A percentile compares a stretch with the other conserved stretches of the same genome.
phyloP scores from a whole-genome alignment of 345 rosid genomes.

The Pseudoturritis turrita region DNA sequence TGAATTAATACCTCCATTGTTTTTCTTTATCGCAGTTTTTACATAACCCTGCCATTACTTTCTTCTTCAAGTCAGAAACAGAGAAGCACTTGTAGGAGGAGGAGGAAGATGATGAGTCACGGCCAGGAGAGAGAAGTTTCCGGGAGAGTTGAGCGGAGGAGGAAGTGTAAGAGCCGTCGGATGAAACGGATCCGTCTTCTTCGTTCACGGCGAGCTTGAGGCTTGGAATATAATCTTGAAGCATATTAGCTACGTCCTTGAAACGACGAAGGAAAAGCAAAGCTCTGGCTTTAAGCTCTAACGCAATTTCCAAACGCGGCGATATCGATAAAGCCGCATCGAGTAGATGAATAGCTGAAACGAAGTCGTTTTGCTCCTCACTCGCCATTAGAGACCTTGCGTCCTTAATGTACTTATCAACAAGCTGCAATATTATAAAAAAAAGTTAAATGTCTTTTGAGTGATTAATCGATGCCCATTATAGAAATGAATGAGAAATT shows the following conservation, averaged over 20 bases:
- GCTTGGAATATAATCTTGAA: conserved; percentile 81
- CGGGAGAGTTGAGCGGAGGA: conserved; percentile 19
- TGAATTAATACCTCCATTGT: conserved; percentile 77
- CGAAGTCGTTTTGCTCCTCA: conserved; percentile 50
- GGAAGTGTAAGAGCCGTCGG: conserved; percentile 35
- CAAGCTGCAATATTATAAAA: conserved; percentile 34
- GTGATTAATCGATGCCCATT: background rate
- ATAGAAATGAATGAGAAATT: background rate
- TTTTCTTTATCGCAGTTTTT: conserved; percentile 64
- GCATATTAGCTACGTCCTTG: conserved; percentile 76
- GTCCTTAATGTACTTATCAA: conserved; percentile 61
- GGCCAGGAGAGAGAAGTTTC: conserved; percentile 47
- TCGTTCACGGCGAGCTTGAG: conserved; percentile 45
- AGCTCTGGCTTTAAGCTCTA: conserved; percentile 80
- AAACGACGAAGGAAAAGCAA: conserved; percentile 59
- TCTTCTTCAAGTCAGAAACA: conserved; percentile 76
- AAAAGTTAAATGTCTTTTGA: background rate
- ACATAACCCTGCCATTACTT: conserved; percentile 69
- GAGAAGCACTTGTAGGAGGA: conserved; percentile 74
- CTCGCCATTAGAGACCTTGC: conserved; percentile 56
- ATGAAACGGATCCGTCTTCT: conserved; percentile 49
- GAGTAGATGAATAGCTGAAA: conserved; percentile 54
- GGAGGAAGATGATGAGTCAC: conserved; percentile 6
- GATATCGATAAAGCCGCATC: conserved; percentile 67
- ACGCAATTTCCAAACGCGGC: conserved; percentile 62